Conservation (phyloP, 805 yeast species). For the Blastobotrys muscicola region DNA sequence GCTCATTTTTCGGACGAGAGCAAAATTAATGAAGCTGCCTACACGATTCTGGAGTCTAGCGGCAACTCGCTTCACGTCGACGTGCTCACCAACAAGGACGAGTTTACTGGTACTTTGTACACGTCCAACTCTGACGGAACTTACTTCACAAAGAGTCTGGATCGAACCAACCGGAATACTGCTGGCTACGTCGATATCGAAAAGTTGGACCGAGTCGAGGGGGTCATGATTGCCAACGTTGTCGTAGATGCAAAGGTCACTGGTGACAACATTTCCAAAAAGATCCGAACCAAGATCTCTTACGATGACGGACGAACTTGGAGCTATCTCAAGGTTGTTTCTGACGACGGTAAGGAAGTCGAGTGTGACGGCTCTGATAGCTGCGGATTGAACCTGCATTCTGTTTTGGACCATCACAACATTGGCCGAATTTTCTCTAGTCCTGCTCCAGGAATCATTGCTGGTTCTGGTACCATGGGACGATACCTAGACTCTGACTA, state of each 20-base stretch:
- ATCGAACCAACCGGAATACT: constrained; percentile 21
- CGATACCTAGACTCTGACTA: constrained; percentile 14
- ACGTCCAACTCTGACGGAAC: constrained; percentile 44
- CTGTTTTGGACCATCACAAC: constrained; percentile 28
- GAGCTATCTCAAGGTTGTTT: constrained; percentile 23
- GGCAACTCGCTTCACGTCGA: constrained; percentile 34
- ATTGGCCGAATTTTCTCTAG: constrained; percentile 25
- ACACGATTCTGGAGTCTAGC: constrained; percentile 31
- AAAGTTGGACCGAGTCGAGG: constrained; percentile 46
- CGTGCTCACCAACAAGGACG: constrained; percentile 16
- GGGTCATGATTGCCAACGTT: constrained; percentile 47
- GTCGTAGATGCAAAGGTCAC: constrained; percentile 18
- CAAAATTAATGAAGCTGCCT: constrained; percentile 17
- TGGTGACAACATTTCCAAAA: constrained; percentile 12
- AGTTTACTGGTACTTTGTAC: constrained; percentile 25
- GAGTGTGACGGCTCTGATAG: constrained; percentile 21
- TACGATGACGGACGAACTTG: constrained; percentile 32
- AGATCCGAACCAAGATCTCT: constrained; percentile 28
- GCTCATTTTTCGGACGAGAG: constrained; percentile 27
- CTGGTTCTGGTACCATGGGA: constrained; percentile 37
- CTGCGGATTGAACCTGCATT: constrained; percentile 32
- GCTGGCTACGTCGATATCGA: constrained; percentile 34
- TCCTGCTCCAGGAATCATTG: constrained; percentile 38
- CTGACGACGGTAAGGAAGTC: constrained; percentile 15
- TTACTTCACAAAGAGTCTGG: constrained; percentile 37